Evolutionary conservation across 345 rosid species (phyloP), one percentile per base, ranked within the genome.

Genomic region (Populus nigra): DNA sequence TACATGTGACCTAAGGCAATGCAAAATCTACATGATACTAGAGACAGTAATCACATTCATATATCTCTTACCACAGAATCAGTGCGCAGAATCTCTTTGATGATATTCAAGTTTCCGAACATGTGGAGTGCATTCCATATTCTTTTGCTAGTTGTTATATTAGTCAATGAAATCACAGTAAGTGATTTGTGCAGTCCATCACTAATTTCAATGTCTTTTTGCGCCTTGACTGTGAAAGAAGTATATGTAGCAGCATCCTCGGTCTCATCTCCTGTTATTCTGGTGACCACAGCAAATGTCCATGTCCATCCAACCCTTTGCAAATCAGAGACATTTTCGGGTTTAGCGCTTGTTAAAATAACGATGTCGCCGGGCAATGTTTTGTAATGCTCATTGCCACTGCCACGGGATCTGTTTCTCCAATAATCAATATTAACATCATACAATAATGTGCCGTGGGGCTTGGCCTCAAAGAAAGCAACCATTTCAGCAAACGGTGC

Each of bases 321-420:
- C 65, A 88, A 72, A 23, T 90, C 91, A 35, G 81, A 77, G 22
- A 33, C 84, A 15, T 72, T 29, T 84, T 80, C 77, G 3, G 89
- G 91, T 49, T 78, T 82, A 22, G 53, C 78, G 59, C 82, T 75
- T 5, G 88, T 65, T 33, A 90, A 33, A 29, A 86, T 10, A 18
- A 88, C 45, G 23, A 88, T 50, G 65, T 87, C 91, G 16, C 87
- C 86, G 6, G 85, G 88, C 78, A 80, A 50, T 31, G 88, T 85
- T 71, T 71, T 85, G 77, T 84, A 90, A 29, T 85, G 80, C 71
- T 79, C 85, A 38, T 69, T 80, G n/a, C 72, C 82, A 43, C 31
- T 38, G 36, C n/a, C 72, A 43, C 35, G 79, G n/a, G 11, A 63
- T 71, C 79, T 78, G 69, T 79, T 89, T 67, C 55, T 82, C 90